These are phyloP conservation scores for Jackrogersella multiformis DNA, from an alignment of 495 filamentous ascomycete species.

Conservation along the genomic window DNA sequence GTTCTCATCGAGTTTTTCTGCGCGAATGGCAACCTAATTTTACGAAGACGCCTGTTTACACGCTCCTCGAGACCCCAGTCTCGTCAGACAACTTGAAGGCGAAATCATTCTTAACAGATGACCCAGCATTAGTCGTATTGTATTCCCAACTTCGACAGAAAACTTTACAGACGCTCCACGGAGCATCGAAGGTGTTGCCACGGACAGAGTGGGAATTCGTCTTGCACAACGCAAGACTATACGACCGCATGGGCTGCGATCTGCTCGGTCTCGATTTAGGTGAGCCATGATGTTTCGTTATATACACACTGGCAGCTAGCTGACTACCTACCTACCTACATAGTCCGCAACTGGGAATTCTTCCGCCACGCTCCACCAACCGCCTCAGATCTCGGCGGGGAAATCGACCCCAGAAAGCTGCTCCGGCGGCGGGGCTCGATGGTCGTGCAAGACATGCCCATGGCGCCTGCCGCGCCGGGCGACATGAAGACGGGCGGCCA, in stretches of 20 bases:
- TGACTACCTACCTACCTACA: neutral
- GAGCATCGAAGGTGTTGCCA: slow-evolving; percentile 82
- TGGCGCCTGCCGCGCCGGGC: slow-evolving; percentile 47
- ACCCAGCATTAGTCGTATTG: slow-evolving; percentile 85
- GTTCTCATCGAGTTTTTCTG: slow-evolving; percentile 18
- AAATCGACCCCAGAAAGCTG: slow-evolving; percentile 71
- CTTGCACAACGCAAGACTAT: slow-evolving; percentile 84
- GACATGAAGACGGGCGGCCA: slow-evolving; percentile 59
- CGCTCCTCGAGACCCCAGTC: slow-evolving; percentile 67
- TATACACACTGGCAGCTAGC: neutral
- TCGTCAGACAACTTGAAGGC: slow-evolving; percentile 69
- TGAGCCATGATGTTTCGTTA: slow-evolving; percentile 34
- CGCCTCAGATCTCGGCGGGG: slow-evolving; percentile 47
- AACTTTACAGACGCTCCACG: slow-evolving; percentile 84
- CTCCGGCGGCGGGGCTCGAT: slow-evolving; percentile 77
- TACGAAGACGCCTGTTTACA: slow-evolving; percentile 75
- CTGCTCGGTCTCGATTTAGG: slow-evolving; percentile 85
- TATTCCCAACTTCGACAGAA: slow-evolving; percentile 88
- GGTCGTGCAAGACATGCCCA: slow-evolving; percentile 81
- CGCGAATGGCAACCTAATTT: slow-evolving; percentile 29
- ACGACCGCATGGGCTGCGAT: slow-evolving; percentile 96
- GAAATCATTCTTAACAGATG: slow-evolving; percentile 85
- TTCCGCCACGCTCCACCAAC: slow-evolving; percentile 59
- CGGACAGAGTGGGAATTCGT: slow-evolving; percentile 89
- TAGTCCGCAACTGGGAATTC: slow-evolving; percentile 89